Base-by-base conservation (phyloP, 192 early-diverging fungal genomes). In the Powellomyces hirtus region DNA sequence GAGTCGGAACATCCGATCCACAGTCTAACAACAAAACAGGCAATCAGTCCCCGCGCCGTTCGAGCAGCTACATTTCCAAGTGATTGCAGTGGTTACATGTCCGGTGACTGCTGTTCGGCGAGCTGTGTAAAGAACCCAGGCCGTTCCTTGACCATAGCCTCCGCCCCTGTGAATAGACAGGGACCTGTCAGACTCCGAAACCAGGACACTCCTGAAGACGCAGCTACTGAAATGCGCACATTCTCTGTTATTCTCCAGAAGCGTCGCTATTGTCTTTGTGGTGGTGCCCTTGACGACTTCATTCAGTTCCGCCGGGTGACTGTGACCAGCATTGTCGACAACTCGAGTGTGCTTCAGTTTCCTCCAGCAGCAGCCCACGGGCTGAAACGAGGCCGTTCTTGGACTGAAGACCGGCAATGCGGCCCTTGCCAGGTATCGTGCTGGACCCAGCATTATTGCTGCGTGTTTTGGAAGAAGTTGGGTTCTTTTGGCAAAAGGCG, bases 1-100 rank as follows among this genome's bases (percentile, higher is more conserved):
- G 94, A 96, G 73, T 94, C 93, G 11, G 93, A 88, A 71, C 94
- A 95, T 1, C 89, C 91, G 62, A 97, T 89, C 92, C 92, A 97
- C 4, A 27, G 53, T 29, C 18, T 5, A 33, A 27, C 5, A 34
- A 8, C 51, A 42, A 42, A 52, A 24, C 51, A 8, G 26, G 51
- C 51, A 10, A 13, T 52, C 13, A 27, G 51, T 24, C 7, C 8
- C 10, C 7, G 26, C 26, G 51, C 24, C 11, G 51, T 10, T 7
- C 24, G 10, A 10, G 13, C 51, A 53, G 18, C 26, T 10, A 10
- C 16, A 53, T 53, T 13, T 10, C 13, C 13, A 20, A 7, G 7
- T 56, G 29, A 34, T 27, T 10, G 51, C 40, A 13, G 40, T 10
- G 40, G n/a, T n/a, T n/a, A n/a, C 40, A n/a, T n/a, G n/a, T 91